A percentile compares a stretch with the other conserved stretches of the same genome.
Evolutionary conservation across 169 alveolate genomes (phyloP).

Genomic region (Plasmodium berghei): DNA sequence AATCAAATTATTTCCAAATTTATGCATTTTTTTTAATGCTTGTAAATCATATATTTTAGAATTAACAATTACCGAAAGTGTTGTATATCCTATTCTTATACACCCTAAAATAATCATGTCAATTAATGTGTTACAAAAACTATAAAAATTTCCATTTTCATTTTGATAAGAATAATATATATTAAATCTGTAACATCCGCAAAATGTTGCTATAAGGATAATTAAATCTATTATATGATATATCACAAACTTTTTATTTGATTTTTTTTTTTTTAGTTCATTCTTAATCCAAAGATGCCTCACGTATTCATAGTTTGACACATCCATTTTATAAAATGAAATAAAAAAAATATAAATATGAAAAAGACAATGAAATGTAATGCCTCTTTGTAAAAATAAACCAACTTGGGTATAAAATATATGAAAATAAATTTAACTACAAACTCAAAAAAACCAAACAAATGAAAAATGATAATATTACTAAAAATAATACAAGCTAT

Average conservation of each 20-base stretch:
- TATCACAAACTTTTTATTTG: slow-evolving; percentile 18
- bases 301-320: slow-evolving; percentile 43
- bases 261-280: slow-evolving; percentile 32
- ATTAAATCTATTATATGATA: slow-evolving; percentile 43
- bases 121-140: slow-evolving; percentile 21
- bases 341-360: neutral
- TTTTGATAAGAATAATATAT: neutral
- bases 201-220: slow-evolving; percentile 7
- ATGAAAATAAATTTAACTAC: no score
- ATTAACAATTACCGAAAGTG: slow-evolving; percentile 9
- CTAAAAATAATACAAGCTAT: no score
- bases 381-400: neutral
- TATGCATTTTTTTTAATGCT: slow-evolving; percentile 9
- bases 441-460: no score
- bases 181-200: slow-evolving; percentile 46
- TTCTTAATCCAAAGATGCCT: slow-evolving; percentile 44
- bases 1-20: slow-evolving; percentile 20
- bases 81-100: slow-evolving; percentile 21
- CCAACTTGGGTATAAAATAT: neutral
- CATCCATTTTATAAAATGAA: slow-evolving; percentile 43
- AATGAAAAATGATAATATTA: no score
- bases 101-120: slow-evolving; percentile 23
- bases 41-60: slow-evolving; percentile 5
- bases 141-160: slow-evolving; percentile 34
- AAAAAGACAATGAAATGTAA: neutral